Percentiles rank a stretch among this genome's conserved stretches.
Conservation (phyloP, 768 basidiomycete genomes). For the Pleurotus ostreatus region DNA sequence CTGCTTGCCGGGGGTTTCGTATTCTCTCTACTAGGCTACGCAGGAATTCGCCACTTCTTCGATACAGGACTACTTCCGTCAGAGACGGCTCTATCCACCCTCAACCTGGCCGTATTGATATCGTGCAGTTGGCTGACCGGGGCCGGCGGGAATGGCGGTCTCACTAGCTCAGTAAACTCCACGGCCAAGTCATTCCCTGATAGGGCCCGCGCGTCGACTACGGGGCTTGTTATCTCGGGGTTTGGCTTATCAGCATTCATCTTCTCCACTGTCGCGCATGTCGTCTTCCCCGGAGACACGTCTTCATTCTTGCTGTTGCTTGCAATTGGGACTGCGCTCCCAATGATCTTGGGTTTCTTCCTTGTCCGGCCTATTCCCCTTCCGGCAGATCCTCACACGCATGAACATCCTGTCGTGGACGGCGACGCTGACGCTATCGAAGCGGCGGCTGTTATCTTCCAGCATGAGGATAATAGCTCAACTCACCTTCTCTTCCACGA, state of each 20-base stretch:
- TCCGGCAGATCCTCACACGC: conserved; percentile 25
- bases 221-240: conserved; percentile 78
- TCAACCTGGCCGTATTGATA: conserved; percentile 49
- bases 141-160: conserved; percentile 68
- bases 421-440: conserved; percentile 10
- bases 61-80: conserved; percentile 42
- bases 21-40: conserved; percentile 67
- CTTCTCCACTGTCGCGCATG: conserved; percentile 74
- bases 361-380: conserved; percentile 68
- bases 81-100: conserved; percentile 30
- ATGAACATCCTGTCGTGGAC: conserved; percentile 14
- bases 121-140: conserved; percentile 72
- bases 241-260: conserved; percentile 91
- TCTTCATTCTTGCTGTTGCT: conserved; percentile 74
- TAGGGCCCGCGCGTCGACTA: conserved; percentile 66
- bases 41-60: conserved; percentile 67
- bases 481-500: conserved; percentile 9
- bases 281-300: conserved; percentile 73
- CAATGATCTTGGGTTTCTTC: conserved; percentile 78
- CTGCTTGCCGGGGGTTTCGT: conserved; percentile 57
- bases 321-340: conserved; percentile 71
- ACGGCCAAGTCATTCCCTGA: conserved; percentile 84
- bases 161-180: conserved; percentile 69
- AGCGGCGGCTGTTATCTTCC: conserved; percentile 14
- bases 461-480: conserved; percentile 8